Conservation (phyloP, 495 filamentous ascomycete species). For the Halenospora varia region DNA sequence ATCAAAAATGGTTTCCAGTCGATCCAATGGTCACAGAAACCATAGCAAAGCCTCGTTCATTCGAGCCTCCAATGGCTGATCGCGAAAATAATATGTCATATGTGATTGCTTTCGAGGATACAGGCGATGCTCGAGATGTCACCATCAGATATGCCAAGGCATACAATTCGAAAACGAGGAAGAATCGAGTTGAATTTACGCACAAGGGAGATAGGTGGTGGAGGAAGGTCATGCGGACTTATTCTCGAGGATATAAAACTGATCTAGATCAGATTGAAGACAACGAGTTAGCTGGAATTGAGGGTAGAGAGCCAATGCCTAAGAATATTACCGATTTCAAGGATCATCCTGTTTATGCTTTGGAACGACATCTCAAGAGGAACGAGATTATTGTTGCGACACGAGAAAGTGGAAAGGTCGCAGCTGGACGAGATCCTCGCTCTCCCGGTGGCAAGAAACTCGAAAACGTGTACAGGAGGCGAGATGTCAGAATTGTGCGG, state of each 20-base stretch:
- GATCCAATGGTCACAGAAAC: slow-evolving; percentile 81
- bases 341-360: slow-evolving; percentile 82
- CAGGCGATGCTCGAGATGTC: slow-evolving; percentile 72
- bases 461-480: slow-evolving; percentile 71
- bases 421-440: slow-evolving; percentile 51
- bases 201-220: slow-evolving; percentile 71
- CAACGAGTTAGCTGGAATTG: slow-evolving; percentile 64
- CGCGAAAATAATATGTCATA: slow-evolving; percentile 71
- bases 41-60: slow-evolving; percentile 60
- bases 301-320: slow-evolving; percentile 81
- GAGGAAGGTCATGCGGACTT: slow-evolving; percentile 54
- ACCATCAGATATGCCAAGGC: slow-evolving; percentile 75
- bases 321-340: slow-evolving; percentile 89
- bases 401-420: slow-evolving; percentile 70
- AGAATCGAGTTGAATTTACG: slow-evolving; percentile 66
- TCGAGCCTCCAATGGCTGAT: slow-evolving; percentile 80
- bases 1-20: slow-evolving; percentile 86
- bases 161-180: slow-evolving; percentile 85
- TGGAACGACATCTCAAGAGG: slow-evolving; percentile 81
- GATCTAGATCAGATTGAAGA: slow-evolving; percentile 81
- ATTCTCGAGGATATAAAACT: slow-evolving; percentile 47
- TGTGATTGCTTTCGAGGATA: slow-evolving; percentile 76
- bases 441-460: slow-evolving; percentile 45
- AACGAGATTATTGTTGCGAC: slow-evolving; percentile 74
- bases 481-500: slow-evolving; percentile 70